Base-by-base conservation (phyloP, 768 basidiomycete species). In the Tricholoma bakamatsutake region DNA sequence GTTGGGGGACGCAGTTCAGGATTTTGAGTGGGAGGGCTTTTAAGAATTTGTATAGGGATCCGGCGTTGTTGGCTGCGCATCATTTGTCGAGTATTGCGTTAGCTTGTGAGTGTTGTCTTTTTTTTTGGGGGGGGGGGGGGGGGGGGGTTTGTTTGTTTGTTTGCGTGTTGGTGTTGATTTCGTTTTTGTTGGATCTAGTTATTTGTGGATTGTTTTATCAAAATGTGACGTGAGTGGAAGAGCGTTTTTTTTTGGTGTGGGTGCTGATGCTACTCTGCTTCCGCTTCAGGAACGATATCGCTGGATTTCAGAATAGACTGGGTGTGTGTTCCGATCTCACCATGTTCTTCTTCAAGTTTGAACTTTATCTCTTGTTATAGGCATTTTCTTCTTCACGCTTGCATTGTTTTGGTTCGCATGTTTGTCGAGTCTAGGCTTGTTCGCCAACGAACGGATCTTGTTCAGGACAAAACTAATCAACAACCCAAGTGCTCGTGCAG, bases 181-280 rank as follows among this genome's bases (percentile, higher is more conserved):
- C n/a, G n/a, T n/a, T n/a, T n/a, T n/a, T n/a, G n/a, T n/a, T n/a
- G n/a, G n/a, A n/a, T n/a, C n/a, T n/a, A n/a, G n/a, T n/a, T n/a
- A n/a, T n/a, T n/a, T 97, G 94, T 67, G 94, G 94, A n/a, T 75
- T 93, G 63, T 91, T 98, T 73, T 95, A 90, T 76, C 88, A 88
- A 64, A 81, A 90, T 54, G 85, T 97, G 53, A 87, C 88, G 82
- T 85, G 67, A 60, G 82, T 69, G 12, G 35, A 13, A 35, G 35
- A 2, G 12, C 2, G 4, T 31, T 31, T 31, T 31, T 31, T 6
- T n/a, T 33, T 10, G 1, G 8, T 50, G 24, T n/a, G n/a, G 30
- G 1, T 24, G n/a, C n/a, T n/a, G 34, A 47, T 61, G 24, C 57
- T 49, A 33, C n/a, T 3, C n/a, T n/a, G 9, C 31, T 2, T n/a